Percentiles rank a stretch among this genome's conserved stretches.
Conservation (phyloP, 345 rosid genomes). For the Arabis hirsuta region DNA sequence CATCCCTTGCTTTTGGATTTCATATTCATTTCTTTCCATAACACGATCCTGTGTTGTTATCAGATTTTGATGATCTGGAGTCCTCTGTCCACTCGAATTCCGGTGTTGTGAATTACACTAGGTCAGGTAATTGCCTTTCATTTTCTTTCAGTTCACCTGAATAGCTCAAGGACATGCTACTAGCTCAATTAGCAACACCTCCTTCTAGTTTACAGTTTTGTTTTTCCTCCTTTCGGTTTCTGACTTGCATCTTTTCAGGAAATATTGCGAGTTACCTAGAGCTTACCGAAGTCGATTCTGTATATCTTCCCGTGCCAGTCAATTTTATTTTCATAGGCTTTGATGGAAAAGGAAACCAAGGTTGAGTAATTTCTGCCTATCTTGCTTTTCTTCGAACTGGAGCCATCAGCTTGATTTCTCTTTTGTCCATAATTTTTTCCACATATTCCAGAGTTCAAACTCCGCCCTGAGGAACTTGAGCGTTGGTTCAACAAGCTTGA, state of each 20-base stretch:
- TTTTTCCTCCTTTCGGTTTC: neutral
- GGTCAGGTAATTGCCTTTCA: constrained; percentile 62
- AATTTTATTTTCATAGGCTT: constrained; percentile 95
- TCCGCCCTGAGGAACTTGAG: constrained; percentile 84
- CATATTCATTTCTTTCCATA: neutral
- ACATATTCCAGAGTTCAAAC: constrained; percentile 65
- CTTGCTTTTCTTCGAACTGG: constrained; percentile 11
- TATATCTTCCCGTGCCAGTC: constrained; percentile 89
- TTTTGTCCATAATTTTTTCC: constrained; percentile 30
- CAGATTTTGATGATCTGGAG: constrained; percentile 79
- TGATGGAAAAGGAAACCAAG: constrained; percentile 97
- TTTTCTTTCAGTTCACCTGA: neutral
- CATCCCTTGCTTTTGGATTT: constrained; percentile 11
- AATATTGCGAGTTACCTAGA: constrained; percentile 82
- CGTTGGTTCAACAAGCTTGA: constrained; percentile 94
- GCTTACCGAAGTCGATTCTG: constrained; percentile 88
- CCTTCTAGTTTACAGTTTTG: neutral
- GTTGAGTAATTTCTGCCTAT: constrained; percentile 43
- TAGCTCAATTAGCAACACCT: constrained; percentile 6
- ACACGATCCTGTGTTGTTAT: constrained; percentile 6
- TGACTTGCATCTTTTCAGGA: constrained; percentile 45
- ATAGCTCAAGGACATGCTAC: neutral
- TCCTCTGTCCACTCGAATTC: constrained; percentile 55
- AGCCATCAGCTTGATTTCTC: constrained; percentile 21
- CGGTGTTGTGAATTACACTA: constrained; percentile 73